Percentiles rank a stretch among this genome's conserved stretches.
Evolutionary conservation across 148 eudicot species (phyloP).

Genomic region (Cornus florida): DNA sequence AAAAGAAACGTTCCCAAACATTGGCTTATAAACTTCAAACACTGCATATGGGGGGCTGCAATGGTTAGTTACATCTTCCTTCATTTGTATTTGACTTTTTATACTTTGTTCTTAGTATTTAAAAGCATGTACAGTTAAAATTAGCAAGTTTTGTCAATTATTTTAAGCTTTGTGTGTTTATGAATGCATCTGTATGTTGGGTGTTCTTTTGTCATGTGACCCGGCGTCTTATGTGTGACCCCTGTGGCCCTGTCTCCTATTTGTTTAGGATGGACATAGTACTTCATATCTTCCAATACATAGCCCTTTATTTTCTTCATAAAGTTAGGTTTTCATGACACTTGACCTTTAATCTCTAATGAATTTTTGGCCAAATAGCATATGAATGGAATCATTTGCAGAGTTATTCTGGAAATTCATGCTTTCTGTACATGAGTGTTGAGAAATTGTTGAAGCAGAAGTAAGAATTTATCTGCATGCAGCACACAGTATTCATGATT

Average conservation of each 20-base stretch:
- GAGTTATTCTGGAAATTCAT: background rate
- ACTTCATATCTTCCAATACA: background rate
- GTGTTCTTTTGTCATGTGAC: too few relatives aligned
- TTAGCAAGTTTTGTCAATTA: too few relatives aligned
- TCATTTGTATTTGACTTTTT: conserved; percentile 6
- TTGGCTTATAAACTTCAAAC: conserved; percentile 40
- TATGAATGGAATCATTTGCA: background rate
- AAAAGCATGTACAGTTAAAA: background rate
- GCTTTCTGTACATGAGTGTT: background rate
- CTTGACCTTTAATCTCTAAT: background rate
- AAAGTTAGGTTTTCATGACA: background rate
- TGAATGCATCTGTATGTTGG: too few relatives aligned
- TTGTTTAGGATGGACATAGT: too few relatives aligned
- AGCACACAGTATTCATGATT: background rate
- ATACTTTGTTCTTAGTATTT: too few relatives aligned
- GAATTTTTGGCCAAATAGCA: background rate
- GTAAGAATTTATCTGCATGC: background rate
- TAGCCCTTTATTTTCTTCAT: background rate
- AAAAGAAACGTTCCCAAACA: conserved; percentile 23
- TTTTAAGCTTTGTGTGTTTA: too few relatives aligned
- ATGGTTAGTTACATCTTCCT: conserved; percentile 37
- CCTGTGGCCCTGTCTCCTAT: too few relatives aligned
- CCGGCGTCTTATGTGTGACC: too few relatives aligned
- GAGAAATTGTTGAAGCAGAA: background rate
- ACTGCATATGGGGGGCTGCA: conserved; percentile 83